Conservation (phyloP, 768 basidiomycete genomes). For the Mycena venus region DNA sequence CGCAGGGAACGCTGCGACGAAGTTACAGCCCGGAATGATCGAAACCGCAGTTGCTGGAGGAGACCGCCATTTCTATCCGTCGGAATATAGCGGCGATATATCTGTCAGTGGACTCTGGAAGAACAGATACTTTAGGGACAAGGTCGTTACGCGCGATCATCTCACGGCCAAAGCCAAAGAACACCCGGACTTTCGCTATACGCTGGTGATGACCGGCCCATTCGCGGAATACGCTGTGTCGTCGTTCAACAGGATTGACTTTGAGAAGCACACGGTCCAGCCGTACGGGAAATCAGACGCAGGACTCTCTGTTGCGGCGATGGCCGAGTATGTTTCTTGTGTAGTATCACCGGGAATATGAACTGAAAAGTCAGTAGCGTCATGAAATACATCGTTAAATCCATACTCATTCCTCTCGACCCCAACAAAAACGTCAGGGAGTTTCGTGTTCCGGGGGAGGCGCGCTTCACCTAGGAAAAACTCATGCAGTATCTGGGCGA, state of each 20-base stretch:
- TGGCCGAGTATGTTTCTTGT: neutral
- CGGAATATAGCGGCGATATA: slow-evolving; percentile 7
- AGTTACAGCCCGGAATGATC: slow-evolving; percentile 16
- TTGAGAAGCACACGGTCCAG: slow-evolving; percentile 9
- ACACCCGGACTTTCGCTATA: neutral
- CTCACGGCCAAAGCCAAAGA: slow-evolving; percentile 2
- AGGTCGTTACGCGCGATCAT: slow-evolving; percentile 10
- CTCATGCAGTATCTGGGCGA: neutral
- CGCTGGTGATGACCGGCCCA: slow-evolving; percentile 3
- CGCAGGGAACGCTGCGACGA: slow-evolving; percentile 12
- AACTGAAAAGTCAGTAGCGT: neutral
- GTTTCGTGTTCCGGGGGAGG: slow-evolving; percentile 1
- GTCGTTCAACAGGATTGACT: slow-evolving; percentile 12
- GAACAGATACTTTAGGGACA: slow-evolving; percentile 16
- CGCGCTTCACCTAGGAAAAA: neutral
- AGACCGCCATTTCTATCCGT: slow-evolving; percentile 14
- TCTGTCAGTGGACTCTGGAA: slow-evolving; percentile 1
- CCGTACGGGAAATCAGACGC: slow-evolving; percentile 9
- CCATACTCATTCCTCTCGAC: slow-evolving; percentile 8
- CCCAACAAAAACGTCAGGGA: neutral
- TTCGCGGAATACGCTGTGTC: slow-evolving; percentile 3
- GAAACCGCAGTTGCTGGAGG: slow-evolving; percentile 10
- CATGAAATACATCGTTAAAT: slow-evolving; percentile 5
- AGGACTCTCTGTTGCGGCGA: slow-evolving; percentile 4
- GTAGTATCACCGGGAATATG: neutral